A percentile compares a stretch with the other conserved stretches of the same genome.
These are phyloP conservation scores for Rubia yunnanensis DNA, from an alignment of 257 asterid genomes.

Conservation along the genomic window DNA sequence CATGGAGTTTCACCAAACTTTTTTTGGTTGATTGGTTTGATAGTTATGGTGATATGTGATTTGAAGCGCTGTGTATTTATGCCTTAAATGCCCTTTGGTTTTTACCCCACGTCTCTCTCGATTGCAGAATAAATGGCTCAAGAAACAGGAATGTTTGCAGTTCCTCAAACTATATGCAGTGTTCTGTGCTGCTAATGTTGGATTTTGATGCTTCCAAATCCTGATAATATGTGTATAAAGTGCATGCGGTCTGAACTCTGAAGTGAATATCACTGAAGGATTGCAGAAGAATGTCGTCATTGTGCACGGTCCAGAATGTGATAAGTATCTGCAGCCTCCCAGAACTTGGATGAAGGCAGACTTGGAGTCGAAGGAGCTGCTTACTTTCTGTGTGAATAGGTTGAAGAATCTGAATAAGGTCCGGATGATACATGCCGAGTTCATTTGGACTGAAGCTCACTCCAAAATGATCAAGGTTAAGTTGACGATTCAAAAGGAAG, in stretches of 20 bases:
- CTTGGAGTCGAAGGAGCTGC: conserved; percentile 26
- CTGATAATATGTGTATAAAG: conserved; percentile 27
- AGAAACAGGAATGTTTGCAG: conserved; percentile 28
- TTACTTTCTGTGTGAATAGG: conserved; percentile 27
- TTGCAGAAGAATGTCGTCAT: conserved; percentile 22
- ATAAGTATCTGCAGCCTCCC: conserved; percentile 27
- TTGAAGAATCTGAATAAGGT: conserved; percentile 25
- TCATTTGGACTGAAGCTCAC: conserved; percentile 29
- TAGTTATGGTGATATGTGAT: no score
- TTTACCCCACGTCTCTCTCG: no score
- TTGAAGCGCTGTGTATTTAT: neutral
- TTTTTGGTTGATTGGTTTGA: no score
- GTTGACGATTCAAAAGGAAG: conserved; percentile 24
- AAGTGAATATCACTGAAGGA: conserved; percentile 25
- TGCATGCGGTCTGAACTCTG: conserved; percentile 22
- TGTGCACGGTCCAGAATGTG: conserved; percentile 28
- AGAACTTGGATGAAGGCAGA: conserved; percentile 26
- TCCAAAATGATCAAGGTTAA: conserved; percentile 27
- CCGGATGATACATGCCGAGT: conserved; percentile 18
- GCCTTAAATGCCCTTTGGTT: neutral
- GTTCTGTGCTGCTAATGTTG: no score
- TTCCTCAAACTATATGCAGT: conserved; percentile 20
- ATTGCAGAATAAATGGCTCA: conserved; percentile 18
- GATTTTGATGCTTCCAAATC: conserved; percentile 30
- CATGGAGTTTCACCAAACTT: no score